phyloP scores from a whole-genome alignment of 768 basidiomycete species.

The Gloeophyllum trabeum region DNA sequence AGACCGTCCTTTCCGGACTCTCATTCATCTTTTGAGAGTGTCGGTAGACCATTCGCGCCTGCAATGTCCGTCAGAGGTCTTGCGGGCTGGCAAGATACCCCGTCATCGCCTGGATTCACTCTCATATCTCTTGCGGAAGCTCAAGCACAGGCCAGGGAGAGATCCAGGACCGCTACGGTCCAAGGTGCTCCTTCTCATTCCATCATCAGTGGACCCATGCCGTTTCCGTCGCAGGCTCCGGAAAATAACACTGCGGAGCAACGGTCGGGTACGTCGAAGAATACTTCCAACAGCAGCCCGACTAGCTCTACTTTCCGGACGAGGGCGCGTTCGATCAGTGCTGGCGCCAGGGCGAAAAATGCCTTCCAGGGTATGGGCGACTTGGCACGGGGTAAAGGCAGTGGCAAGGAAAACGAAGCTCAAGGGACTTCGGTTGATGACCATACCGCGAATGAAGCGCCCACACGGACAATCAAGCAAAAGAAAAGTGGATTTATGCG shows the following conservation, averaged over 20 bases:
- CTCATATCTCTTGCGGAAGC: slow-evolving; percentile 76
- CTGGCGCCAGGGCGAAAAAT: slow-evolving; percentile 38
- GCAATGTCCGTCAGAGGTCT: no score
- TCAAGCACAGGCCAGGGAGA: slow-evolving; percentile 46
- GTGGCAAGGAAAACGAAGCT: no score
- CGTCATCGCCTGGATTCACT: slow-evolving; percentile 37
- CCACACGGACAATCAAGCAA: slow-evolving; percentile 46
- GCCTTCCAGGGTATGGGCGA: slow-evolving; percentile 25
- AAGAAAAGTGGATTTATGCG: slow-evolving; percentile 81
- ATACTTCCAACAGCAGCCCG: slow-evolving; percentile 3
- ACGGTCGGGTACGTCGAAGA: not conserved
- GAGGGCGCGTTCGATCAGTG: slow-evolving; percentile 53
- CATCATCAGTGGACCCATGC: slow-evolving; percentile 7
- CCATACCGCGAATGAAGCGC: slow-evolving; percentile 1
- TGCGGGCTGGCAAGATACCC: slow-evolving; percentile 40
- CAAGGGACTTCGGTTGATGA: not conserved
- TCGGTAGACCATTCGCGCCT: no score
- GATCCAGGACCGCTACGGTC: slow-evolving; percentile 39
- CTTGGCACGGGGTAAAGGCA: not conserved
- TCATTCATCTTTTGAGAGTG: no score
- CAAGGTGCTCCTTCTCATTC: slow-evolving; percentile 15
- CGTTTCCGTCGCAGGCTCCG: not conserved
- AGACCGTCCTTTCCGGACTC: no score
- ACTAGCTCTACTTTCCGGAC: slow-evolving; percentile 13
- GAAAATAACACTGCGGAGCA: not conserved